Base-by-base conservation (phyloP, 257 asterid species). In the Paulownia fortunei region DNA sequence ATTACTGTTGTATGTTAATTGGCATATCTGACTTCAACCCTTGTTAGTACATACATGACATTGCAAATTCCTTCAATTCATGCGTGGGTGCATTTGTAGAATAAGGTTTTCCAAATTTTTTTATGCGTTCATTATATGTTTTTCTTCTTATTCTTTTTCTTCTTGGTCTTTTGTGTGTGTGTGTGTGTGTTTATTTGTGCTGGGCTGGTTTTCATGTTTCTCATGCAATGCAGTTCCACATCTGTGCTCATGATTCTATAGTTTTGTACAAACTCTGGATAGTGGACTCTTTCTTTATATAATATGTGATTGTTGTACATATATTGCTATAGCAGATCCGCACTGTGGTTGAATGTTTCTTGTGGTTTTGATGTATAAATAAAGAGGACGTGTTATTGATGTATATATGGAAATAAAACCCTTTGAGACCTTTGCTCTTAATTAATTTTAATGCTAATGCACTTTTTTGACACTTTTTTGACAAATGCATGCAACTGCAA, bases 191-290 rank as follows among this genome's bases (percentile, higher is more conserved):
- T 59, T 32, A 58, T 39, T 42, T 26, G 30, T 42, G 71, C 13
- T 27, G 4, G 16, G 32, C 2, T 18, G 54, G 72, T 66, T 60
- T 49, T 61, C 62, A 49, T 61, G 19, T 63, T 23, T 13, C n/a
- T 10, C 19, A 24, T 21, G 47, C 61, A 12, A 1, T 54, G 76
- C 46, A 26, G 44, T 34, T 78, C 23, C 66, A 61, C 10, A 24
- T 44, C 3, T 27, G 41, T 37, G 80, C 21, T 51, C 74, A 76
- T 42, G 64, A 70, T 60, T 60, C 2, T 69, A 21, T 55, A 54
- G 58, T 60, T 54, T 41, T 19, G 39, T 32, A 8, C 26, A 13
- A 69, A 30, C 72, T 52, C 15, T 21, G 8, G 11, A 3, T 61
- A 42, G 8, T 23, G 58, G 12, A 15, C 11, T 39, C 46, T 73